These are phyloP conservation scores for Carex cristatella DNA, from an alignment of 176 grass and related monocot species.

Conservation along the genomic window DNA sequence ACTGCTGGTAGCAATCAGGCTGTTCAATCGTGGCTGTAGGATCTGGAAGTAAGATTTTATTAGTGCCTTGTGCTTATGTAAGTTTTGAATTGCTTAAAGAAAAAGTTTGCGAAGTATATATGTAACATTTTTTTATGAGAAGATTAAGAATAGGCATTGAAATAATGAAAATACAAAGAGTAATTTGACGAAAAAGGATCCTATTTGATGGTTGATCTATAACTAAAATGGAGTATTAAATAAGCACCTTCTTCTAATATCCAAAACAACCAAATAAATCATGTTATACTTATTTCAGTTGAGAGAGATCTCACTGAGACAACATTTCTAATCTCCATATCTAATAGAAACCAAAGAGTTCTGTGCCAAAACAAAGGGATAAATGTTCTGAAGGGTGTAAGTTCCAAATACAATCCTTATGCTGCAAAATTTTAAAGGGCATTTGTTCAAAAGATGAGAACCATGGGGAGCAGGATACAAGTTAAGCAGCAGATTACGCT, in stretches of 20 bases:
- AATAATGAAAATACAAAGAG: neutral
- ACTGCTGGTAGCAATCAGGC: neutral
- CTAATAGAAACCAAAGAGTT: neutral
- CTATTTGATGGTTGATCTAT: neutral
- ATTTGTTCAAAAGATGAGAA: neutral
- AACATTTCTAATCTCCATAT: neutral
- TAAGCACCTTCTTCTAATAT: neutral
- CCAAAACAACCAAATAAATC: neutral
- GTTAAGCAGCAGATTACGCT: neutral
- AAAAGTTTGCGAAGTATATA: neutral
- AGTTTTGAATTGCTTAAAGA: neutral
- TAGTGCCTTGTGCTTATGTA: neutral
- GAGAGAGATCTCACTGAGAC: neutral
- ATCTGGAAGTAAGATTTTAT: constrained; percentile 5
- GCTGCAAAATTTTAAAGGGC: neutral
- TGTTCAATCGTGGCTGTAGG: neutral
- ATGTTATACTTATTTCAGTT: neutral
- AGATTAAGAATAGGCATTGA: neutral
- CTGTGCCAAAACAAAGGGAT: too few species aligned
- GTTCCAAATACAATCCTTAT: neutral
- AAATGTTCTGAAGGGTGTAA: neutral
- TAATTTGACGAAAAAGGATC: neutral
- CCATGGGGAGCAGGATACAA: neutral
- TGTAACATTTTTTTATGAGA: neutral
- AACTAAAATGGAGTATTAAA: neutral